Conservation (phyloP, 2,329 filamentous ascomycete species). For the Aspergillus terreus region DNA sequence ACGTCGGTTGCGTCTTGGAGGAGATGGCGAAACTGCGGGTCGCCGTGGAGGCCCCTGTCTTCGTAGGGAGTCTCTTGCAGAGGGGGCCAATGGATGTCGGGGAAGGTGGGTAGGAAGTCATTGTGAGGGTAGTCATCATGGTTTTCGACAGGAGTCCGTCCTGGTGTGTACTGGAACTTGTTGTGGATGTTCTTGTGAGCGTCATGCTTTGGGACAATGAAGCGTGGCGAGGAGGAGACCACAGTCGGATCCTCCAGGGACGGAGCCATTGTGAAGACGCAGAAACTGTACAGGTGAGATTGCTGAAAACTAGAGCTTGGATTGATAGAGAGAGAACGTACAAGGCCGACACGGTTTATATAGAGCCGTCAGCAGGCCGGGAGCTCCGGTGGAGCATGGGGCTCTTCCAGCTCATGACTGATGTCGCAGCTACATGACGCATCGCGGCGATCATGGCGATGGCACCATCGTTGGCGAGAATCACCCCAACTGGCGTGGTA, state of each 20-base stretch:
- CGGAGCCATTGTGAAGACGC: constrained; percentile 25
- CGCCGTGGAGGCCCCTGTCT: constrained; percentile 54
- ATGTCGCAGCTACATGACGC: constrained; percentile 8
- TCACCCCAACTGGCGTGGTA: constrained; percentile 18
- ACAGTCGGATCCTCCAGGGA: constrained; percentile 26
- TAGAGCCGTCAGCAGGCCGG: not conserved
- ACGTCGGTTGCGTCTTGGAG: constrained; percentile 51
- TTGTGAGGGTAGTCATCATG: constrained; percentile 51
- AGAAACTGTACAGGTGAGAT: not conserved
- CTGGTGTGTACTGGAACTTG: constrained; percentile 46
- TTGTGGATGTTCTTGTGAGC: constrained; percentile 24
- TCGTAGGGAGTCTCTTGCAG: constrained; percentile 48
- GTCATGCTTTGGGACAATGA: constrained; percentile 19
- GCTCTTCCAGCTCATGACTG: constrained; percentile 2
- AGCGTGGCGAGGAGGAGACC: constrained; percentile 6
- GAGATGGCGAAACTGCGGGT: constrained; percentile 52
- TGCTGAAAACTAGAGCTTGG: not conserved
- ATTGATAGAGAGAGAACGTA: not conserved
- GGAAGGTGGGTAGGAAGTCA: constrained; percentile 51
- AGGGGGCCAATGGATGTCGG: constrained; percentile 50
- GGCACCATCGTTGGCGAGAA: constrained; percentile 27
- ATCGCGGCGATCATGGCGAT: constrained; percentile 19
- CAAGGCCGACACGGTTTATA: not conserved
- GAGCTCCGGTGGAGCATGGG: not conserved
- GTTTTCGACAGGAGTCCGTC: constrained; percentile 42